Percentiles rank a stretch among this genome's conserved stretches.
These are phyloP conservation scores for Tylopilus plumbeoviolaceoides DNA, from an alignment of 768 basidiomycete species.

Conservation along the genomic window DNA sequence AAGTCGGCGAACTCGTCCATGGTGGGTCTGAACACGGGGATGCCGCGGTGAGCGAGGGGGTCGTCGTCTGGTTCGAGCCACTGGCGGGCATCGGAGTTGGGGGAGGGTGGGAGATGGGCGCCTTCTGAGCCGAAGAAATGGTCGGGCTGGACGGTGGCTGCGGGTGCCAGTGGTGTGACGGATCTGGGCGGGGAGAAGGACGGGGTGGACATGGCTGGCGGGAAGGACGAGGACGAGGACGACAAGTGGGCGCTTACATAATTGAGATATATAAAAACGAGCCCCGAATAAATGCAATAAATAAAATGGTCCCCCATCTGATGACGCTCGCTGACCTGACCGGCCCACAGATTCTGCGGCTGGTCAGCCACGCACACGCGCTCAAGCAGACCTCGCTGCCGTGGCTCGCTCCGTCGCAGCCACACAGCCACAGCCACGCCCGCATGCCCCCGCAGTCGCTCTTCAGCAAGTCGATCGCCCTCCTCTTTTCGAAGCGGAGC, in stretches of 20 bases:
- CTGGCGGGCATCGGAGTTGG: constrained; percentile 54
- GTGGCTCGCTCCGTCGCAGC: too few relatives aligned
- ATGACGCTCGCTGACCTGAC: constrained; percentile 88
- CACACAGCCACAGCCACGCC: too few relatives aligned
- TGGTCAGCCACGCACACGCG: constrained; percentile 59
- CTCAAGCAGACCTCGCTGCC: constrained; percentile 63
- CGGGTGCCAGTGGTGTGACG: constrained; percentile 40
- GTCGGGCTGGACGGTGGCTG: constrained; percentile 64
- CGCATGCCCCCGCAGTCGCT: too few relatives aligned
- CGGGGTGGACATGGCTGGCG: constrained; percentile 26
- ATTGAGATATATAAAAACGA: too few relatives aligned
- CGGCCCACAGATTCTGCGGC: constrained; percentile 62
- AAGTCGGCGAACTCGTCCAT: constrained; percentile 92
- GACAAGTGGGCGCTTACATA: too few relatives aligned
- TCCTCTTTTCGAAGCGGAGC: constrained; percentile 90
- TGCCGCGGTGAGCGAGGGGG: constrained; percentile 78
- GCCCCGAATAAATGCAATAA: too few relatives aligned
- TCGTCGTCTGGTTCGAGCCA: constrained; percentile 81
- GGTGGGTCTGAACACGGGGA: constrained; percentile 93
- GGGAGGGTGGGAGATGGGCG: constrained; percentile 49
- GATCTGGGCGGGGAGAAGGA: constrained; percentile 44
- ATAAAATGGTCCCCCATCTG: constrained; percentile 63
- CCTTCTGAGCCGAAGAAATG: constrained; percentile 71
- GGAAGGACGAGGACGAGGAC: constrained; percentile 10
- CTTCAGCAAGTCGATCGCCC: constrained; percentile 78